Conservation (phyloP, 306 rosid species). For the Vicia sativa region DNA sequence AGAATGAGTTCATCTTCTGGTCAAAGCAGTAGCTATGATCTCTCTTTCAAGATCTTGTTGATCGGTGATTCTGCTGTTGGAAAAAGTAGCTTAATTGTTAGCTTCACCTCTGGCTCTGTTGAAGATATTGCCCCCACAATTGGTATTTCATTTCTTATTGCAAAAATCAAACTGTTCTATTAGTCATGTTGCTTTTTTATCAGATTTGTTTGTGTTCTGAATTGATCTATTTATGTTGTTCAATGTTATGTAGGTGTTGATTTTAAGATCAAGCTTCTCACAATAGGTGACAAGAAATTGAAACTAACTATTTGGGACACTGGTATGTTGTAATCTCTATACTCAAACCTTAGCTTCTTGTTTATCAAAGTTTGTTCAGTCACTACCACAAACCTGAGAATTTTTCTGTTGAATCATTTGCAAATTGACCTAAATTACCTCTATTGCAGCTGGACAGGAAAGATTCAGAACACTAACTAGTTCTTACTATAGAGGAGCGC, state of each 20-base stretch:
- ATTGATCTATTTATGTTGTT: constrained; percentile 12
- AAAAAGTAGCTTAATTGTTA: constrained; percentile 84
- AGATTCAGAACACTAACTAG: constrained; percentile 92
- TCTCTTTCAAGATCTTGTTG: constrained; percentile 92
- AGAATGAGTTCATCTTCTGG: constrained; percentile 86
- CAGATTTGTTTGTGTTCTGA: constrained; percentile 15
- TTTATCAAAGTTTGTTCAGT: constrained; percentile 35
- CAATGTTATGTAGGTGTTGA: constrained; percentile 76
- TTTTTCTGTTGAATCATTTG: no score
- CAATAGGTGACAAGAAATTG: constrained; percentile 82
- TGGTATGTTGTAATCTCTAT: constrained; percentile 61
- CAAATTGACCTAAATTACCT: constrained; percentile 24
- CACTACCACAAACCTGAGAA: background rate
- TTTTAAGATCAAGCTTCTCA: constrained; percentile 86
- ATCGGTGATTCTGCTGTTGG: constrained; percentile 99
- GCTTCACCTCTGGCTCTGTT: constrained; percentile 72
- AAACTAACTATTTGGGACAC: constrained; percentile 99
- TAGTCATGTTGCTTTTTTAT: background rate
- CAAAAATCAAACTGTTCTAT: background rate
- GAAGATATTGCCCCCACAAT: constrained; percentile 81
- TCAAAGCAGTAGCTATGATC: constrained; percentile 76
- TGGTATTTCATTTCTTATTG: constrained; percentile 50
- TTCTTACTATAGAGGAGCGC: constrained; percentile 94
- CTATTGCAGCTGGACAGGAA: constrained; percentile 94
- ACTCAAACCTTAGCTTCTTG: constrained; percentile 12